Base-by-base conservation (phyloP, 2,329 filamentous ascomycete species). In the Aschersonia sp. region DNA sequence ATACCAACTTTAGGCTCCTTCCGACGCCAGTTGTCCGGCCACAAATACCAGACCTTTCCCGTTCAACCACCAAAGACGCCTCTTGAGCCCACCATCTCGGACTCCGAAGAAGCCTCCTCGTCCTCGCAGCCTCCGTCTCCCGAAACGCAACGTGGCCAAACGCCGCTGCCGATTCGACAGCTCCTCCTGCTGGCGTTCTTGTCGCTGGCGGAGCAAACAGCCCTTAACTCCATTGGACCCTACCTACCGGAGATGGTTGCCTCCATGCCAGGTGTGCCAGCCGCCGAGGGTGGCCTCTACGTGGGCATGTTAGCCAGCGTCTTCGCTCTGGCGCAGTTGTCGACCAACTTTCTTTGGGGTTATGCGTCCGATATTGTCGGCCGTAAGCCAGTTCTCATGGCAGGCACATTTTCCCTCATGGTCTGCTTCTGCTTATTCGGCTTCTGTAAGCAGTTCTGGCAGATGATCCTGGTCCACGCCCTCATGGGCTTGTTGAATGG, bases 401-500 rank as follows among this genome's bases (percentile, higher is more conserved):
- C 83, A 12, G 92, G 92, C 3, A 95, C 92, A 0, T 69, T 86
- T n/a, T 67, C 92, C 48, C 85, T 94, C 30, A 83, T 86, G 53
- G 69, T 73, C 9, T 94, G 87, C 59, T 96, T 97, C 60, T 63
- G 84, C 41, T 78, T 79, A 1, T 98, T 98, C 62, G 92, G 91
- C 3, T 88, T 97, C 58, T 94, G 88, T 62, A 79, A 68, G 51
- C 82, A 75, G 2, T 78, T 95, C 51, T 87, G 82, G 78, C 89
- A 97, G 62, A 82, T 94, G 2, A 74, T 97, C 10, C 53, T 87
- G 12, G 86, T 95, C 1, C 92, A 98, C 61, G 78, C 84, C 2
- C 69, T 89, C 53, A 96, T 97, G 89, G 92, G 92, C 3, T 62
- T 94, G 47, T 78, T 95, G 46, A 98, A 97, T 62, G 92, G 92